Evolutionary conservation across 148 eudicot genomes (phyloP).

Genomic region (Rheum nobile): DNA sequence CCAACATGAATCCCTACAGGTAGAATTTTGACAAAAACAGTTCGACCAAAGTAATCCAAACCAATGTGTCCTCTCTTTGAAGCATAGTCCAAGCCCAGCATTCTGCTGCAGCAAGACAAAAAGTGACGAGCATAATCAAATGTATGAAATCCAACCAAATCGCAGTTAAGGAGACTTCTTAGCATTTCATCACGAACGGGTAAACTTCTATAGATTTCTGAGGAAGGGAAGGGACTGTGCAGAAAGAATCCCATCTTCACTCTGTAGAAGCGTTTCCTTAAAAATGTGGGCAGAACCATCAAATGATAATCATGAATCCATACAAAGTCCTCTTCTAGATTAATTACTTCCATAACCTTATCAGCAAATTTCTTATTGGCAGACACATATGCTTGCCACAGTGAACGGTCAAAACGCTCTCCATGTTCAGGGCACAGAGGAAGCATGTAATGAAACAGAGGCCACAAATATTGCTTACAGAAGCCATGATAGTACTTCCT

Average conservation of each 20-base stretch:
- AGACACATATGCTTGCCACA: slow-evolving; percentile 74
- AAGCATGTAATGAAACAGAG: slow-evolving; percentile 77
- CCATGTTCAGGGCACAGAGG: slow-evolving; percentile 69
- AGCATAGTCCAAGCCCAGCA: slow-evolving; percentile 74
- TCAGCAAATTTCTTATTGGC: slow-evolving; percentile 67
- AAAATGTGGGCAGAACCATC: slow-evolving; percentile 58
- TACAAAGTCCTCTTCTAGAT: slow-evolving; percentile 60
- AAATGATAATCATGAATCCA: slow-evolving; percentile 82
- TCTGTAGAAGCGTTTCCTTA: slow-evolving; percentile 52
- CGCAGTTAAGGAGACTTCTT: slow-evolving; percentile 60
- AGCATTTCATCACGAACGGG: slow-evolving; percentile 71
- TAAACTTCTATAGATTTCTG: slow-evolving; percentile 62
- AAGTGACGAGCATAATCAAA: slow-evolving; percentile 78
- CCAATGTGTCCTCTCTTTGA: slow-evolving; percentile 75
- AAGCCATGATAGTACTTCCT: slow-evolving; percentile 49
- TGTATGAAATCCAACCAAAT: slow-evolving; percentile 65
- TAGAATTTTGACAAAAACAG: slow-evolving; percentile 55
- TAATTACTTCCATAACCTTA: slow-evolving; percentile 66
- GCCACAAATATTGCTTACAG: slow-evolving; percentile 76
- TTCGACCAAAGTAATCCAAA: slow-evolving; percentile 69
- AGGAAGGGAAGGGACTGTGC: slow-evolving; percentile 73
- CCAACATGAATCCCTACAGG: slow-evolving; percentile 72
- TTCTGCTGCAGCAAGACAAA: slow-evolving; percentile 68
- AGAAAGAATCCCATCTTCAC: slow-evolving; percentile 67
- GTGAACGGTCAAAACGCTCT: slow-evolving; percentile 59